phyloP scores from a whole-genome alignment of 2,329 filamentous ascomycete genomes.

The Apiospora kogelbergensis region DNA sequence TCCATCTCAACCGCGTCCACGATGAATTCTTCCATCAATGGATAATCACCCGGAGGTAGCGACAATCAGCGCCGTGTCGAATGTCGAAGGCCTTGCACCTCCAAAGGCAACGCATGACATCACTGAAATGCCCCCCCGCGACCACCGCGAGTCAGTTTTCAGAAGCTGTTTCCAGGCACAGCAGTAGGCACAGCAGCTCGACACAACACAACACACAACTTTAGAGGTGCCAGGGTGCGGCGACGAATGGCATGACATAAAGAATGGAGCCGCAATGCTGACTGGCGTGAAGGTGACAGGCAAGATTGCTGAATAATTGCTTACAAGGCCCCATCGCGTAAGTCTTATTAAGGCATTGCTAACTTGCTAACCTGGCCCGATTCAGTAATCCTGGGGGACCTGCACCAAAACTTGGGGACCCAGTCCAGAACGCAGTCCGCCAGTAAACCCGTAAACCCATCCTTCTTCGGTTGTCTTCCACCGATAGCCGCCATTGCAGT shows the following conservation, averaged over 20 bases:
- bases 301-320: neutral
- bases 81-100: neutral
- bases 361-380: neutral
- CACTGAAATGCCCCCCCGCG: neutral
- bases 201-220: neutral
- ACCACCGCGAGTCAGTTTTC: neutral
- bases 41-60: neutral
- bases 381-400: neutral
- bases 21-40: neutral
- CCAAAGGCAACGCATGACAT: neutral
- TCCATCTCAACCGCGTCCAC: neutral
- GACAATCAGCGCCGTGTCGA: neutral
- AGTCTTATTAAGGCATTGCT: neutral
- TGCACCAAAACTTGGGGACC: too few relatives aligned
- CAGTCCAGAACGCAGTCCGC: too few relatives aligned
- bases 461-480: neutral
- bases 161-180: neutral
- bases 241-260: slow-evolving; percentile 2
- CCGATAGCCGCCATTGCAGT: neutral
- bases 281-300: neutral
- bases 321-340: neutral
- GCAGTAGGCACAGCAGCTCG: neutral
- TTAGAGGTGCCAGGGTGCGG: neutral
- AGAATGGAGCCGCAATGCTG: neutral
- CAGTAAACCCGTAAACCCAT: neutral